Evolutionary conservation across 345 rosid genomes (phyloP).

Genomic region (Hibiscus trionum): DNA sequence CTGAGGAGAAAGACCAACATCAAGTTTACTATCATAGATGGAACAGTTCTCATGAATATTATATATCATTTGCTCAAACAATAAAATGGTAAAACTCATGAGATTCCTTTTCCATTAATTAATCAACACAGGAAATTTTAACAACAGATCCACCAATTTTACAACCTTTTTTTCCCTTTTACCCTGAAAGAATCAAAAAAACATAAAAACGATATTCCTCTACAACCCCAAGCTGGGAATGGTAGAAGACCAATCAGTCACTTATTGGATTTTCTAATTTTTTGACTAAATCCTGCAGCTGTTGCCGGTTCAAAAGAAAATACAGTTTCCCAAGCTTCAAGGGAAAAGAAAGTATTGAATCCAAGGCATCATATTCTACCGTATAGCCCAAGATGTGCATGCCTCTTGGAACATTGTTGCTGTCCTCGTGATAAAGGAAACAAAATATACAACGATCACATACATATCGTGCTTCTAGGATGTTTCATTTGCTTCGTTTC

Average conservation of each 20-base stretch:
- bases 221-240: slow-evolving; percentile 25
- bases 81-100: neutral
- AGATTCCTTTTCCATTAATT: slow-evolving; percentile 33
- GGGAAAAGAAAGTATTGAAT: slow-evolving; percentile 16
- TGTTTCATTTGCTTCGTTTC: slow-evolving; percentile 74
- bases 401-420: slow-evolving; percentile 15
- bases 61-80: neutral
- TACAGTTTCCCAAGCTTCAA: slow-evolving; percentile 25
- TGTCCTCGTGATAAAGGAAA: slow-evolving; percentile 12
- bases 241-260: slow-evolving; percentile 20
- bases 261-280: slow-evolving; percentile 32
- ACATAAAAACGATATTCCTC: slow-evolving; percentile 27
- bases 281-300: slow-evolving; percentile 33
- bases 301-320: slow-evolving; percentile 25
- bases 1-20: too few species aligned
- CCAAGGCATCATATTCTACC: slow-evolving; percentile 16
- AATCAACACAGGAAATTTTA: slow-evolving; percentile 50
- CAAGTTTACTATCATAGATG: neutral
- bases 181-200: slow-evolving; percentile 35
- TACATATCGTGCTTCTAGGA: neutral
- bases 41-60: neutral
- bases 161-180: slow-evolving; percentile 16
- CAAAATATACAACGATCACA: neutral
- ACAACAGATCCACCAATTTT: slow-evolving; percentile 38
- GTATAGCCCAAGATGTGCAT: neutral